Conservation (phyloP, 306 rosid genomes). For the Dalbergia oliveri region DNA sequence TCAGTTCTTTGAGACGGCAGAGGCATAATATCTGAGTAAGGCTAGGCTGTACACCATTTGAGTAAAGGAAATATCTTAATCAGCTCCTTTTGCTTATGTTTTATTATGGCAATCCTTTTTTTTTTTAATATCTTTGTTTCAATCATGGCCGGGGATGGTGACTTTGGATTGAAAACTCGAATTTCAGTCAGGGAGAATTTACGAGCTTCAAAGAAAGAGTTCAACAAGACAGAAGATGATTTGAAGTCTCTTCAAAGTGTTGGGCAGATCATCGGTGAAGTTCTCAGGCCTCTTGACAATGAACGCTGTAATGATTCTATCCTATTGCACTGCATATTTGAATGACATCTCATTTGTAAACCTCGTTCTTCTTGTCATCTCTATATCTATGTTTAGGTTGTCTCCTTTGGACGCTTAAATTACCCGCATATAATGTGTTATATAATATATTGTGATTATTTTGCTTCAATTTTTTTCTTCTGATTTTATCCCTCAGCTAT, state of each 20-base stretch:
- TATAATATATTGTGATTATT: conserved; percentile 23
- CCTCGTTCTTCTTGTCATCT: conserved; percentile 12
- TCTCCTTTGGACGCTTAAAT: background rate
- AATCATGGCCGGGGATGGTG: conserved; percentile 17
- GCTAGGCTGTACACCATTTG: background rate
- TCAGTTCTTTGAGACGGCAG: conserved; percentile 8
- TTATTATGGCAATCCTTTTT: background rate
- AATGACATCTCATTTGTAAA: background rate
- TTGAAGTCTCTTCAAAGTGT: conserved; percentile 97
- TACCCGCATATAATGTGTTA: background rate
- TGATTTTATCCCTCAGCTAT: background rate
- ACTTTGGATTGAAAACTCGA: conserved; percentile 38
- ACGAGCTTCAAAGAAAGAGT: conserved; percentile 83
- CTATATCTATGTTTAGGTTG: background rate
- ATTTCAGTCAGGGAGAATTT: conserved; percentile 84
- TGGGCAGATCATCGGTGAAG: conserved; percentile 97
- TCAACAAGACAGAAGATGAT: conserved; percentile 96
- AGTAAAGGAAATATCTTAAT: background rate
- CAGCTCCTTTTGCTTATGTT: background rate
- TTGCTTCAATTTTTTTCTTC: background rate
- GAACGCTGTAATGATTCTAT: conserved; percentile 73
- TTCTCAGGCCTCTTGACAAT: conserved; percentile 94
- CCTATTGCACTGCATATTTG: conserved; percentile 18
- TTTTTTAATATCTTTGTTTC: background rate
- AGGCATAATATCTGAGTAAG: background rate